phyloP scores from a whole-genome alignment of 805 yeast genomes.

The Starmerella potacharoeniae region DNA sequence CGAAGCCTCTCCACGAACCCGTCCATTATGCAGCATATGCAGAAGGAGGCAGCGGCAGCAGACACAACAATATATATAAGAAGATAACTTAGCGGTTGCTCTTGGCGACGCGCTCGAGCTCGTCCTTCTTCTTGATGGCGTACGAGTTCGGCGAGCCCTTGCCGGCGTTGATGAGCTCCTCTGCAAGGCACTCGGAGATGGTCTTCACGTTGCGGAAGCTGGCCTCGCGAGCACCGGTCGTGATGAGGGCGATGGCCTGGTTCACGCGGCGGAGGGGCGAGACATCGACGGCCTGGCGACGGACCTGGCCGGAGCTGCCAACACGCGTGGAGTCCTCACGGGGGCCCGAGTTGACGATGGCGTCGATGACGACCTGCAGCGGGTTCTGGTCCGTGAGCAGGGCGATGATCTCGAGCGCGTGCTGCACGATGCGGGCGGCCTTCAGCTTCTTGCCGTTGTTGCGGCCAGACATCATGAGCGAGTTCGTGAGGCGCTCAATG shows the following conservation, averaged over 20 bases:
- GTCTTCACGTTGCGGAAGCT: slow-evolving; percentile 99
- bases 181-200: slow-evolving; percentile 99
- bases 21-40: slow-evolving; percentile 7
- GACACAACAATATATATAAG: slow-evolving; percentile 6
- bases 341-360: slow-evolving; percentile 99
- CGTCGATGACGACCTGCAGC: slow-evolving; percentile 97
- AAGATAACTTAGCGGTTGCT: slow-evolving; percentile 84
- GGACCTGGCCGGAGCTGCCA: slow-evolving; percentile 99
- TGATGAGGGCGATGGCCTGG: slow-evolving; percentile 96
- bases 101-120: slow-evolving; percentile 99
- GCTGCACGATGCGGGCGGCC: slow-evolving; percentile 99
- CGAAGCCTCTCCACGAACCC: not conserved
- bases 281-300: slow-evolving; percentile 99
- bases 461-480: slow-evolving; percentile 99
- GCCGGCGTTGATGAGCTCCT: slow-evolving; percentile 99
- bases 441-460: slow-evolving; percentile 99
- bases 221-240: slow-evolving; percentile 99
- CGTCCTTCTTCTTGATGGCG: slow-evolving; percentile 99
- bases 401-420: slow-evolving; percentile 95
- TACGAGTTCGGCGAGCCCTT: slow-evolving; percentile 99
- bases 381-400: slow-evolving; percentile 99
- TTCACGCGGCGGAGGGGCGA: slow-evolving; percentile 99
- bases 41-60: not conserved
- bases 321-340: slow-evolving; percentile 99
- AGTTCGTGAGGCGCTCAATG: slow-evolving; percentile 98